Base-by-base conservation (phyloP, 1,284 basidiomycete genomes). In the Sanguinoderma infundibulare region DNA sequence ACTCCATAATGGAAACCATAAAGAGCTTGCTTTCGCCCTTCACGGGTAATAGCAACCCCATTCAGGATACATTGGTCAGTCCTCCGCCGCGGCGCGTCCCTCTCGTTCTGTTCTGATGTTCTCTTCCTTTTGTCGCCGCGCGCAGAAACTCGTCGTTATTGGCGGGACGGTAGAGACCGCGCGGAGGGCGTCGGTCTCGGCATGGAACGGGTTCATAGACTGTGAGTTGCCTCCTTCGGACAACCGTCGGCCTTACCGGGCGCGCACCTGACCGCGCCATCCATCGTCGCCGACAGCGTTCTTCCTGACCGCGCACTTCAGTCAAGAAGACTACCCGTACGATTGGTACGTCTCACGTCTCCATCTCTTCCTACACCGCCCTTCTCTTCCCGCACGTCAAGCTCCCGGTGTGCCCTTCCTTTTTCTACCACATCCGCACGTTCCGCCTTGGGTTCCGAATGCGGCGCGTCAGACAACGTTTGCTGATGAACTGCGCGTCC, bases 151-250 rank as follows among this genome's bases (percentile, higher is more conserved):
- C 3, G 73, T 74, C 24, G 73, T 74, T 51, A 72, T 74, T 44
- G 73, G 73, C 22, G 72, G 73, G 9, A 74, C 73, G 17, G 69
- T 74, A 14, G 73, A 74, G 64, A 74, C 73, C 20, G 72, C 73
- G 15, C 64, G 72, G 47, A 64, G 72, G 53, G 75, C 71, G 24
- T 92, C 90, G 8, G 81, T 91, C 38, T 91, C 90, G 14, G 92
- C 90, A 14, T 94, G 92, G 91, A 92, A 89, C 73, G 90, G 91
- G 32, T 93, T 94, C 72, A 83, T 94, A 14, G 92, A 94, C 72
- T 94, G 91, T 92, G 72, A 70, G 88, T 73, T 22, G 44, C 10
- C 54, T 46, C 53, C 22, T n/a, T 10, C 24, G 30, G n/a, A 46
- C n/a, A 57, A 26, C 47, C 42, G 17, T 30, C 53, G 28, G 50